Base-by-base conservation (phyloP, 1,139 yeast genomes). In the Diutina sp. region DNA sequence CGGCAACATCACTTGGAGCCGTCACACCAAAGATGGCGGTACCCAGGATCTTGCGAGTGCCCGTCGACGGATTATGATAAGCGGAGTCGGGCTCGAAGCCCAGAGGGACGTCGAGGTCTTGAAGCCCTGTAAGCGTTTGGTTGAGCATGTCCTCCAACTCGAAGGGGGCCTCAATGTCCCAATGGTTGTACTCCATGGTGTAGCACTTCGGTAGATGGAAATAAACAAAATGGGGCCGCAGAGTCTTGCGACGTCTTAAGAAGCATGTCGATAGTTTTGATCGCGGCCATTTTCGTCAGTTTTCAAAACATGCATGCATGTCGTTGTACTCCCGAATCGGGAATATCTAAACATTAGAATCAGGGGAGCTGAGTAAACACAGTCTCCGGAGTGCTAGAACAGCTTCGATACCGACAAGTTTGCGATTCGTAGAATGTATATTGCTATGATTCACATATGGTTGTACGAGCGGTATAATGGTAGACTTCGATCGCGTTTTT, bases 11-110 rank as follows among this genome's bases (percentile, higher is more conserved):
- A 4, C 32, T 11, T 12, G 35, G 46, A 16, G 32, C 46, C 11
- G 32, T 16, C 32, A 78, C 82, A 0, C 87, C 87, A 65, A 83
- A 83, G 46, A 82, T 83, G 7, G 86, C 86, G 1, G 87, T 82
- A 8, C 87, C 87, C 67, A 85, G 80, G 41, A 68, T 66, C 58
- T 73, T 73, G 55, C 79, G 64, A 58, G 76, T 80, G 12, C 52
- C 65, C 67, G 46, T 55, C 41, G 41, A 35, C 14, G 41, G 41
- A 35, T 35, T 35, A 35, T 35, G 41, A 56, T 16, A 58, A 60
- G 14, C 54, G 28, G 18, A 59, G 32, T n/a, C n/a, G 30, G 55
- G 56, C 18, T 18, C 18, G 47, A 12, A 72, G 2, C 77, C 77
- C 0, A 74, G 68, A 0, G 84, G 82, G 45, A 80, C 83, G 61